Percentiles rank a stretch among this genome's conserved stretches.
Conservation (phyloP, 345 rosid genomes). For the Pugionium cornutum region DNA sequence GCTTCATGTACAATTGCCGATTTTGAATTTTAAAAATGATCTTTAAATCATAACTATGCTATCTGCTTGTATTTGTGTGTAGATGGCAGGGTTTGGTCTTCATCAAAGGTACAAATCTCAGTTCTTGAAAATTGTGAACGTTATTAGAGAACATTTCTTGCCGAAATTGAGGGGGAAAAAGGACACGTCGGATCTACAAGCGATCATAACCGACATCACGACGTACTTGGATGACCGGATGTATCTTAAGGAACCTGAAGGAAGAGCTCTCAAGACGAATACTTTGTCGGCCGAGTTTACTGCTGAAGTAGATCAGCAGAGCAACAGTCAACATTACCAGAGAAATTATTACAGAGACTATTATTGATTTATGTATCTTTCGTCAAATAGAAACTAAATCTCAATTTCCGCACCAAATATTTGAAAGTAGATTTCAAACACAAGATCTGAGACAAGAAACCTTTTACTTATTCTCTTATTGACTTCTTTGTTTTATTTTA, state of each 20-base stretch:
- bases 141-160: constrained; percentile 58
- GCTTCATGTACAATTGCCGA: background rate
- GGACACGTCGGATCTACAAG: constrained; percentile 47
- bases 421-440: background rate
- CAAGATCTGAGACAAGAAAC: constrained; percentile 9
- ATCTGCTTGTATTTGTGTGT: constrained; percentile 19
- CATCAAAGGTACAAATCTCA: constrained; percentile 61
- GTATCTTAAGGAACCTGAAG: constrained; percentile 70
- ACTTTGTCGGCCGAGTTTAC: constrained; percentile 49
- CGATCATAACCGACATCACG: constrained; percentile 49
- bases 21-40: background rate
- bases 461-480: too few species aligned
- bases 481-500: too few species aligned
- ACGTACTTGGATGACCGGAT: constrained; percentile 60
- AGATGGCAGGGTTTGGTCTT: constrained; percentile 85
- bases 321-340: constrained; percentile 36
- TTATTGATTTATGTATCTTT: constrained; percentile 6
- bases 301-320: constrained; percentile 36
- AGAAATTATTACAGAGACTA: constrained; percentile 1
- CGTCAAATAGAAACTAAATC: background rate
- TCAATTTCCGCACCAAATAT: constrained; percentile 2
- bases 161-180: constrained; percentile 50
- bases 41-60: background rate
- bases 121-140: constrained; percentile 62
- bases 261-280: constrained; percentile 49